Evolutionary conservation across 148 eudicot genomes (phyloP), one percentile per base, ranked within the genome.

Genomic region (Linanthus parryae): DNA sequence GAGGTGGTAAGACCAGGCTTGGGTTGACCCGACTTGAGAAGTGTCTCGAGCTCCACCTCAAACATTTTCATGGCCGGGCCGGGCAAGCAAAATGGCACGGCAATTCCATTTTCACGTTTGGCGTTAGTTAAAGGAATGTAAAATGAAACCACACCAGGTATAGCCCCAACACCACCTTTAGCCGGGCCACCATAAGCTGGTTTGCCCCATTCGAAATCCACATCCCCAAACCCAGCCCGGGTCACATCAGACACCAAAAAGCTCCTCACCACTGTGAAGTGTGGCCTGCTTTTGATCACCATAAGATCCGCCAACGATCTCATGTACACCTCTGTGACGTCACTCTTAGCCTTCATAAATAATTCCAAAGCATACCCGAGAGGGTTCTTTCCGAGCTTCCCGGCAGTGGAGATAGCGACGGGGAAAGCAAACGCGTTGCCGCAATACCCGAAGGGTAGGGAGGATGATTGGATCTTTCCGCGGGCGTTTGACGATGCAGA

Each of bases 151-250:
- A n/a, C n/a, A n/a, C n/a, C n/a, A n/a, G n/a, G n/a, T n/a, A n/a
- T n/a, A n/a, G n/a, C n/a, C n/a, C n/a, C n/a, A n/a, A n/a, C n/a
- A n/a, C n/a, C n/a, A n/a, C n/a, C 41, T 16, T 37, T 37, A 10
- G 41, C 41, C 18, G 17, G 45, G 8, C 24, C 45, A 10, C 45
- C 45, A 42, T n/a, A 42, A 12, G 20, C 21, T 17, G 45, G 7
- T n/a, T 42, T 42, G 19, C 21, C 45, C 45, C 45, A 42, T 10
- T 22, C 45, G 18, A 42, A 42, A 42, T 42, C 45, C 20, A 42
- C 45, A 42, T 42, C 45, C 20, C 8, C 3, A 22, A 15, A 42
- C 20, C 4, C 4, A 7, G 10, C 10, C 2, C 20, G 18, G n/a
- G 18, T 15, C 8, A 42, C 21, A 7, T 42, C 45, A 2, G 45